These are phyloP conservation scores for Solanum paucissectum DNA, from an alignment of 257 asterid genomes.

Conservation along the genomic window DNA sequence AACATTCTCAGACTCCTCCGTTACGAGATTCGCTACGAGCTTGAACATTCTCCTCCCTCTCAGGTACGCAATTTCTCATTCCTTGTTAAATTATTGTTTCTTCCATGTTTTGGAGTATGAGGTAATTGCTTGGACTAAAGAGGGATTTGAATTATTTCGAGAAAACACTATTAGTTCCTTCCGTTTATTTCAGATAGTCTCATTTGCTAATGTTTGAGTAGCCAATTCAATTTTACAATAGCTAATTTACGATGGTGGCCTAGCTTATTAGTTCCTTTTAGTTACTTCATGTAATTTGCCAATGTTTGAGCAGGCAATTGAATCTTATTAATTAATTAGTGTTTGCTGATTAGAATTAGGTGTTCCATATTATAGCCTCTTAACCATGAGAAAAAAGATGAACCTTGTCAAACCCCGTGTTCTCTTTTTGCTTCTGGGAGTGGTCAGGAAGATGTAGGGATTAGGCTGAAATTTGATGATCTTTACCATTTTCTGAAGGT, in stretches of 20 bases:
- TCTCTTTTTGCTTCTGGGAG: neutral
- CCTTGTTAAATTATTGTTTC: neutral
- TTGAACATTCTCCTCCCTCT: slow-evolving; percentile 44
- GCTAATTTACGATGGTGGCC: neutral
- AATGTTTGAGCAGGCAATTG: neutral
- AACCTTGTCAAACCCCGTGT: neutral
- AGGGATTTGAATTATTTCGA: neutral
- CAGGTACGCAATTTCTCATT: slow-evolving; percentile 27
- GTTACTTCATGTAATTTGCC: neutral
- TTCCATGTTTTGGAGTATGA: neutral
- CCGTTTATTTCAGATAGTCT: neutral
- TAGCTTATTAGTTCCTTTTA: neutral
- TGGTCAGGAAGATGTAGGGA: neutral
- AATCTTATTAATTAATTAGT: neutral
- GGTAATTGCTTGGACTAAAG: neutral
- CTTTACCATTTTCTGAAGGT: neutral
- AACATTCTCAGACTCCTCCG: slow-evolving; percentile 72
- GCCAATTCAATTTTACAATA: neutral
- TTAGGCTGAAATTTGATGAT: neutral
- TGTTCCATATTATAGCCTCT: neutral
- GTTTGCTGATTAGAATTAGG: neutral
- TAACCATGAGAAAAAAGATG: neutral
- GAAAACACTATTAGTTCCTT: neutral
- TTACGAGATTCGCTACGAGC: slow-evolving; percentile 62
- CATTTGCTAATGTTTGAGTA: neutral